These are phyloP conservation scores for Echinosophora koreensis DNA, from an alignment of 306 rosid species.

Conservation along the genomic window DNA sequence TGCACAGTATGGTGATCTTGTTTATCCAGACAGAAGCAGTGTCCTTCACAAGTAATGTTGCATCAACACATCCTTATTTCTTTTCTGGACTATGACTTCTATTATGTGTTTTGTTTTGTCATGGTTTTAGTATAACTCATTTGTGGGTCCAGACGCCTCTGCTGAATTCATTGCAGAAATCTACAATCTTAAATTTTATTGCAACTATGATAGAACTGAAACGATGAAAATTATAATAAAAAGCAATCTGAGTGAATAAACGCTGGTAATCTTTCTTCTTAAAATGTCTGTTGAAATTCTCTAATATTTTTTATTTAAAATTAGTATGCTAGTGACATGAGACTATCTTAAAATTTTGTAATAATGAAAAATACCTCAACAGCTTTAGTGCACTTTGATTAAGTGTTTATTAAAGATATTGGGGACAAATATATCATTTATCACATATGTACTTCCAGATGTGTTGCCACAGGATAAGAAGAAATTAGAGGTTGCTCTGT, in stretches of 20 bases:
- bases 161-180: background rate
- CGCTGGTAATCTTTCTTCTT: constrained; percentile 15
- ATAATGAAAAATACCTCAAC: background rate
- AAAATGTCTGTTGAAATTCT: constrained; percentile 5
- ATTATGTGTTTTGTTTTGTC: background rate
- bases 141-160: constrained; percentile 29
- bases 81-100: constrained; percentile 13
- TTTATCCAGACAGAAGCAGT: constrained; percentile 77
- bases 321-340: constrained; percentile 4
- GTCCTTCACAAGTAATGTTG: constrained; percentile 77
- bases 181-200: constrained; percentile 31
- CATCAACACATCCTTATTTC: constrained; percentile 43
- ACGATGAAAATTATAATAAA: background rate
- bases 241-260: constrained; percentile 12
- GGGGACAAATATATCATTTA: background rate
- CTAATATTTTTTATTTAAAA: background rate
- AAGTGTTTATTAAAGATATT: constrained; percentile 14
- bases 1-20: constrained; percentile 88
- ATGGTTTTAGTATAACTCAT: constrained; percentile 1
- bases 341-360: background rate
- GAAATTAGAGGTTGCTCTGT: background rate
- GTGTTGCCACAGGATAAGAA: constrained; percentile 11
- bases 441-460: background rate
- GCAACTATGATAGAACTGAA: constrained; percentile 22
- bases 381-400: constrained; percentile 14